Conservation (phyloP, 768 basidiomycete species). For the Trametes coccinea region DNA sequence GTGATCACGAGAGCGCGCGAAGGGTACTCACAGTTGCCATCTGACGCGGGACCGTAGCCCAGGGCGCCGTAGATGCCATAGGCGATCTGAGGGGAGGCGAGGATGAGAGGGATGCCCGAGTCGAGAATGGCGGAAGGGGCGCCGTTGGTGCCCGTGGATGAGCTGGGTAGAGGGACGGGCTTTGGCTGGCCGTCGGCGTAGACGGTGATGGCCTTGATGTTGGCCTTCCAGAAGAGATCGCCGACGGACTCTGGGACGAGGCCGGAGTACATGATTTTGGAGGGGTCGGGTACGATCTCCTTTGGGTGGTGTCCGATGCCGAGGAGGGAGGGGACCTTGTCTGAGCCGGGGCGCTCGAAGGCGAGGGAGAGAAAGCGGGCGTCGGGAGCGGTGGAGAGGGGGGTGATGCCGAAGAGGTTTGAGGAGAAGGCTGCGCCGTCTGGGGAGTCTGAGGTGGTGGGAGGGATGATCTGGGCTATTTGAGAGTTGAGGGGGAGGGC, state of each 20-base stretch:
- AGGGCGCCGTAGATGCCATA: slow-evolving; percentile 80
- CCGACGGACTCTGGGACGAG: slow-evolving; percentile 45
- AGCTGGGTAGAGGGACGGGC: slow-evolving; percentile 43
- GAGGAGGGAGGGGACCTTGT: slow-evolving; percentile 54
- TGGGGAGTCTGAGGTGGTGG: slow-evolving; percentile 48
- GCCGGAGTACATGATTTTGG: slow-evolving; percentile 48
- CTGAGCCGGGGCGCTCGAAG: slow-evolving; percentile 67
- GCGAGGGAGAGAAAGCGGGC: slow-evolving; percentile 67
- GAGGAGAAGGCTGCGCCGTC: slow-evolving; percentile 70
- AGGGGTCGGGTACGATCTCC: slow-evolving; percentile 52
- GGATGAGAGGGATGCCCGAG: slow-evolving; percentile 66
- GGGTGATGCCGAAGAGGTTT: slow-evolving; percentile 71
- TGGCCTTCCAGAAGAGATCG: slow-evolving; percentile 62
- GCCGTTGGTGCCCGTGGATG: slow-evolving; percentile 40
- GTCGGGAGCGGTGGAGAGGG: slow-evolving; percentile 50
- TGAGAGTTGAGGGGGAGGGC: slow-evolving; percentile 73
- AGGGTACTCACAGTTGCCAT: slow-evolving; percentile 56
- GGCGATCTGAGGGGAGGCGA: slow-evolving; percentile 60
- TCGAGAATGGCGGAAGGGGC: slow-evolving; percentile 69
- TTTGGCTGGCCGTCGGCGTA: slow-evolving; percentile 49
- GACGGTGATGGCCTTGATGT: slow-evolving; percentile 58
- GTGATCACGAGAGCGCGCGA: background rate
- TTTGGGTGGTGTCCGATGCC: slow-evolving; percentile 71
- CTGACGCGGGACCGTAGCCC: slow-evolving; percentile 55
- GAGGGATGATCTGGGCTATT: slow-evolving; percentile 53